Conservation (phyloP, 495 filamentous ascomycete genomes). For the Xylaria flabelliformis region DNA sequence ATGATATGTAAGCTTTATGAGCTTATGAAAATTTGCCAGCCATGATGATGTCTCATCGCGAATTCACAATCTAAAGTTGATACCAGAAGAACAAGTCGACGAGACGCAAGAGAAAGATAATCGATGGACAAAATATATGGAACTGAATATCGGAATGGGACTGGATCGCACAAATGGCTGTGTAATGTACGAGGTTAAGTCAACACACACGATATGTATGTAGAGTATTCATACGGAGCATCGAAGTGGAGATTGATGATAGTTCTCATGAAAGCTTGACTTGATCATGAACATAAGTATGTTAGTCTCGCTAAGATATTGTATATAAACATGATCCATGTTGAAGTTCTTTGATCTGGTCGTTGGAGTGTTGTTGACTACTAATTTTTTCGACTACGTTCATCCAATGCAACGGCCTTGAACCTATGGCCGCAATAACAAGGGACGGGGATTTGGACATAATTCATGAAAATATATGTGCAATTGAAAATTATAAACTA, state of each 20-base stretch:
- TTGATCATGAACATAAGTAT: not conserved
- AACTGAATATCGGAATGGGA: not conserved
- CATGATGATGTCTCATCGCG: not conserved
- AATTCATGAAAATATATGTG: not conserved
- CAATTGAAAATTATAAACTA: constrained; percentile 20
- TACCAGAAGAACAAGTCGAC: not conserved
- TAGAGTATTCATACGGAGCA: no score
- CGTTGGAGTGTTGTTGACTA: not conserved
- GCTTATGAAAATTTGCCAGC: not conserved
- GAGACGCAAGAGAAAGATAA: not conserved
- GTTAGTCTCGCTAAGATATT: not conserved
- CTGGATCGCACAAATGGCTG: no score
- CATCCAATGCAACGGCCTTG: not conserved
- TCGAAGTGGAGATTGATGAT: not conserved
- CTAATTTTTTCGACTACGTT: not conserved
- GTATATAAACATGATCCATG: not conserved
- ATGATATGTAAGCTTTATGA: not conserved
- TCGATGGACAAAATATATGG: not conserved
- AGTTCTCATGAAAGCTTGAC: not conserved
- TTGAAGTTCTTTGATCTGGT: not conserved
- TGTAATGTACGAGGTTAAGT: not conserved
- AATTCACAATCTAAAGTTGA: not conserved
- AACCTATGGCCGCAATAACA: not conserved
- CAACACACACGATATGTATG: not conserved
- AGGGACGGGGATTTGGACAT: not conserved